These are phyloP conservation scores for Apiotrichum brassicae DNA, from an alignment of 1,284 basidiomycete species.

Conservation along the genomic window DNA sequence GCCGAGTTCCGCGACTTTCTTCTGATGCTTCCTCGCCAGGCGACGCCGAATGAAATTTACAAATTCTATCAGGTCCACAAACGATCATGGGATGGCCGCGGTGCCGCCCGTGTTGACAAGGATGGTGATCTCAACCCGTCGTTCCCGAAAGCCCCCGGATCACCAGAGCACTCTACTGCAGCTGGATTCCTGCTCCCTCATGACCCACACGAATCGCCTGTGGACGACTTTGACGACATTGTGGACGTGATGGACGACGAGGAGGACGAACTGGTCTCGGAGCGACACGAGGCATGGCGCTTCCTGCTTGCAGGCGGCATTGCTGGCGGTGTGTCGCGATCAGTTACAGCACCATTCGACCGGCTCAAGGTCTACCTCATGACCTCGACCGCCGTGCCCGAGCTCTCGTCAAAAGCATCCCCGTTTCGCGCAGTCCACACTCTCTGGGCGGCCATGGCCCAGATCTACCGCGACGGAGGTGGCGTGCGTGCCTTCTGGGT, in stretches of 20 bases:
- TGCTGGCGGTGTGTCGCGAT: slow-evolving; percentile 89
- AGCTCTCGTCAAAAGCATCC: slow-evolving; percentile 42
- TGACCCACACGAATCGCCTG: slow-evolving; percentile 31
- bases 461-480: slow-evolving; percentile 78
- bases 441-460: slow-evolving; percentile 63
- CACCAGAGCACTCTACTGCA: slow-evolving; percentile 19
- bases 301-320: slow-evolving; percentile 91
- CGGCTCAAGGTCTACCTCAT: slow-evolving; percentile 96
- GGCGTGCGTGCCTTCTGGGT: slow-evolving; percentile 88
- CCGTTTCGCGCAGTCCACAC: slow-evolving; percentile 41
- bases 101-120: slow-evolving; percentile 72
- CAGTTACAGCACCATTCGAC: slow-evolving; percentile 96
- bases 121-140: slow-evolving; percentile 59
- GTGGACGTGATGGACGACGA: slow-evolving; percentile 54
- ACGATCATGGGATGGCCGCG: slow-evolving; percentile 67
- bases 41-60: slow-evolving; percentile 78
- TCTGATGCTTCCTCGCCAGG: slow-evolving; percentile 72
- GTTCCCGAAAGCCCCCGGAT: slow-evolving; percentile 38
- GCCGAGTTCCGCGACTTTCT: slow-evolving; percentile 84
- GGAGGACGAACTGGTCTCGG: slow-evolving; percentile 57
- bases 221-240: slow-evolving; percentile 48
- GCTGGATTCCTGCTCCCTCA: slow-evolving; percentile 29
- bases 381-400: slow-evolving; percentile 53
- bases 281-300: slow-evolving; percentile 70
- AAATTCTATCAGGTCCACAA: slow-evolving; percentile 64